Percentiles rank a stretch among this genome's conserved stretches.
These are phyloP conservation scores for Solanum bulbocastanum DNA, from an alignment of 257 asterid genomes.

Conservation along the genomic window DNA sequence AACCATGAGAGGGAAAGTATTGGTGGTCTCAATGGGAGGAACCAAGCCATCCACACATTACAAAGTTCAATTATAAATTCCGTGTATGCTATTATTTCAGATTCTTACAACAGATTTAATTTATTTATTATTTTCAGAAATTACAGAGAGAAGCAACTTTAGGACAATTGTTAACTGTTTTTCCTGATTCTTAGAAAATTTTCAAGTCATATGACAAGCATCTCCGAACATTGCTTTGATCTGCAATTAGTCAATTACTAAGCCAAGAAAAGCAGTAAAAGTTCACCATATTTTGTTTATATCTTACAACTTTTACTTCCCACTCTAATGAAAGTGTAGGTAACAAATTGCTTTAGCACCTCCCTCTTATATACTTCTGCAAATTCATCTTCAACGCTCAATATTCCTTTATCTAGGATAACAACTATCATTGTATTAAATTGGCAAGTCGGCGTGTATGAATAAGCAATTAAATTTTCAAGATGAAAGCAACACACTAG, in stretches of 20 bases:
- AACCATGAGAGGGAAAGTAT: neutral
- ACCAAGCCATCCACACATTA: neutral
- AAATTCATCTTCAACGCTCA: neutral
- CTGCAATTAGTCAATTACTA: neutral
- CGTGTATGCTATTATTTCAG: neutral
- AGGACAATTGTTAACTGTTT: neutral
- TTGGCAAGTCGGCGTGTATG: neutral
- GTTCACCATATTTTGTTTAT: neutral
- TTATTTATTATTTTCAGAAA: neutral
- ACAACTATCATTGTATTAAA: neutral
- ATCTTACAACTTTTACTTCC: neutral
- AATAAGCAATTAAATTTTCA: neutral
- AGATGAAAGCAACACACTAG: neutral
- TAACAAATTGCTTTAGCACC: neutral
- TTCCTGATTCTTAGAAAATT: neutral
- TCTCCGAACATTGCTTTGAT: neutral
- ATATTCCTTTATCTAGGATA: neutral
- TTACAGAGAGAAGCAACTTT: neutral
- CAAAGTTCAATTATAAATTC: neutral
- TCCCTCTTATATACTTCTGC: neutral
- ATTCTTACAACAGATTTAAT: neutral
- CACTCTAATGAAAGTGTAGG: neutral
- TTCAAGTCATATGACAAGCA: neutral
- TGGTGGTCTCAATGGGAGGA: neutral
- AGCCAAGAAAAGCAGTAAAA: neutral